Conservation (phyloP, 164 flowering plant species). For the Chloranthus sessilifolius region DNA sequence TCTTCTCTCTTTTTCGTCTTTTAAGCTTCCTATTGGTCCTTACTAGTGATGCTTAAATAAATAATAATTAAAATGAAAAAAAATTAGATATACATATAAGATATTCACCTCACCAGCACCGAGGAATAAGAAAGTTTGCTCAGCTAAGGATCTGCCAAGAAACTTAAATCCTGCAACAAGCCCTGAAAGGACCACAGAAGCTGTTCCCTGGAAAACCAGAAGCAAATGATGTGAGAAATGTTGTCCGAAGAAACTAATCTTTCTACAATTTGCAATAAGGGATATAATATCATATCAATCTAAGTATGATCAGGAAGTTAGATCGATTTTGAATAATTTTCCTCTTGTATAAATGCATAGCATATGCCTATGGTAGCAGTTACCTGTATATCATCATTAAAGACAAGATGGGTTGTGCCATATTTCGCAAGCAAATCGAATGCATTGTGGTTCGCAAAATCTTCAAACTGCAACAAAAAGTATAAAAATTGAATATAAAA, state of each 20-base stretch:
- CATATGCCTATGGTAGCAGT: no score
- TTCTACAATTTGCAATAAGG: no score
- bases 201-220: conserved; percentile 60
- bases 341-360: no score
- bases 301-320: no score
- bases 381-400: conserved; percentile 96
- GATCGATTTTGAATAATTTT: no score
- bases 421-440: conserved; percentile 70
- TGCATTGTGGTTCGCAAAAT: conserved; percentile 90
- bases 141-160: conserved; percentile 62
- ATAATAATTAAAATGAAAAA: no score
- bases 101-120: conserved; percentile 96
- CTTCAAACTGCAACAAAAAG: conserved; percentile 77
- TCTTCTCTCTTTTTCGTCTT: no score
- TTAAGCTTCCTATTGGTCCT: no score
- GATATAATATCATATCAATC: no score
- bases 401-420: conserved; percentile 70
- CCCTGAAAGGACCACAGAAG: conserved; percentile 84
- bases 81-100: no score
- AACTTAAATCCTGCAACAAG: conserved; percentile 58
- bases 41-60: no score
- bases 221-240: not conserved
- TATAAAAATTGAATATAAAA: conserved; percentile 7
- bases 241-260: not conserved
- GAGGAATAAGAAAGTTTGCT: conserved; percentile 76